Base-by-base conservation (phyloP, 768 basidiomycete genomes). In the Hericium coralloides region DNA sequence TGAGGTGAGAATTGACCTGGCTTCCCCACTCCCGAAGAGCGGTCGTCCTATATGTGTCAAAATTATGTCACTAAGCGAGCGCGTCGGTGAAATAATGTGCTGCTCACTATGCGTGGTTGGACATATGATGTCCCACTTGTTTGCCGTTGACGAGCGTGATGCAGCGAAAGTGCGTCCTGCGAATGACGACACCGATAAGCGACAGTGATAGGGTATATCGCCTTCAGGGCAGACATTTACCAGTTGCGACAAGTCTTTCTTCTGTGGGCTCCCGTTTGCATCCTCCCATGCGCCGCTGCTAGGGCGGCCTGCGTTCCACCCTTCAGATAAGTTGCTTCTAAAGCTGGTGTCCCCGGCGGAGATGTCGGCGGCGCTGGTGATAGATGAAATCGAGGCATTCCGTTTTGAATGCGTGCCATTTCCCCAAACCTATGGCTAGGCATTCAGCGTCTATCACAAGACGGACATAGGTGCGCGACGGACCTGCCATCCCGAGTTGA, bases 401-500 rank as follows among this genome's bases (percentile, higher is more conserved):
- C 82, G 76, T 63, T 74, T 77, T 26, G 73, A 69, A 39, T 79
- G 74, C 26, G 76, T 66, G 41, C 73, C 65, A 61, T 78, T 72
- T 52, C 74, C 75, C 85, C 85, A 87, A 55, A 85, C 82, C 85
- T 86, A 64, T 23, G 10, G 17, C 49, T 22, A 9, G 43, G n/a
- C 43, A 45, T 45, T 45, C 43, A 45, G 49, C 22, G 15, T 50
- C 23, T 25, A 50, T 23, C 23, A 50, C 23, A 50, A 23, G 12
- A 31, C 10, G 31, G 31, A 9, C 31, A 6, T 31, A 26, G n/a
- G 39, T 25, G 26, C 37, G 51, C 22, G 53, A 61, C 79, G 50
- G 56, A 81, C 86, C 79, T 86, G 83, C 85, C 86, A 87, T 47
- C 84, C 81, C 52, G 82, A 72, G 67, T 77, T 81, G 43, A 83